Conservation (phyloP, 1,284 basidiomycete species). For the Ceratobasidium theobromae region DNA sequence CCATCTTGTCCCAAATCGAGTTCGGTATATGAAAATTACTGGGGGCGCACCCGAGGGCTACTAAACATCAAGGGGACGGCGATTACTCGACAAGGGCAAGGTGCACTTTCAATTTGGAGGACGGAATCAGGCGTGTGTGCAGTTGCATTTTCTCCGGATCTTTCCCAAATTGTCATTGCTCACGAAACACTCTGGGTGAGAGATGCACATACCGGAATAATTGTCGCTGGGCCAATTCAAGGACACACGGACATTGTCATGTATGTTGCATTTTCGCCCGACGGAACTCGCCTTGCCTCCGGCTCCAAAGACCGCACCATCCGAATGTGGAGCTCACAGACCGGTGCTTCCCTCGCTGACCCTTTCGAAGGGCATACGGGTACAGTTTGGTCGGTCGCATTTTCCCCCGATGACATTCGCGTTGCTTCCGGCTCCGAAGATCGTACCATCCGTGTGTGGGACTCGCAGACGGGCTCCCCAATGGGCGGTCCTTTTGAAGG, state of each 20-base stretch:
- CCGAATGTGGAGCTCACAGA: constrained; percentile 28
- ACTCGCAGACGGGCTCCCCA: not conserved
- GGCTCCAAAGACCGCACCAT: constrained; percentile 22
- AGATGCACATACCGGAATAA: not conserved
- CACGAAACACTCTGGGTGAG: not conserved
- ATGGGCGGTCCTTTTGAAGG: not conserved
- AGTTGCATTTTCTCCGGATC: not conserved
- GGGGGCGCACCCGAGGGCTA: not conserved
- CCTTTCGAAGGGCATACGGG: not conserved
- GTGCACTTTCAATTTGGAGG: not conserved
- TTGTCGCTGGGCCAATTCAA: no score
- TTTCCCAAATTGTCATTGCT: not conserved
- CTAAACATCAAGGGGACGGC: not conserved
- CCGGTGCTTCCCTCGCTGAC: no score
- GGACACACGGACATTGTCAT: no score
- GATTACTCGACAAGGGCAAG: not conserved
- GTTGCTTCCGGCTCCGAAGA: no score
- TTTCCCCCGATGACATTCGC: not conserved
- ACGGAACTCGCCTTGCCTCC: constrained; percentile 1
- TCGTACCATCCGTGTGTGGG: no score
- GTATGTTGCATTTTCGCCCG: constrained; percentile 25
- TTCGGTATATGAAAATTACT: not conserved
- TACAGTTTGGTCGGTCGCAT: not conserved
- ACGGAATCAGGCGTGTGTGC: not conserved
- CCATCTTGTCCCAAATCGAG: no score